Base-by-base conservation (phyloP, 495 filamentous ascomycete genomes). In the Cercophora sp. region DNA sequence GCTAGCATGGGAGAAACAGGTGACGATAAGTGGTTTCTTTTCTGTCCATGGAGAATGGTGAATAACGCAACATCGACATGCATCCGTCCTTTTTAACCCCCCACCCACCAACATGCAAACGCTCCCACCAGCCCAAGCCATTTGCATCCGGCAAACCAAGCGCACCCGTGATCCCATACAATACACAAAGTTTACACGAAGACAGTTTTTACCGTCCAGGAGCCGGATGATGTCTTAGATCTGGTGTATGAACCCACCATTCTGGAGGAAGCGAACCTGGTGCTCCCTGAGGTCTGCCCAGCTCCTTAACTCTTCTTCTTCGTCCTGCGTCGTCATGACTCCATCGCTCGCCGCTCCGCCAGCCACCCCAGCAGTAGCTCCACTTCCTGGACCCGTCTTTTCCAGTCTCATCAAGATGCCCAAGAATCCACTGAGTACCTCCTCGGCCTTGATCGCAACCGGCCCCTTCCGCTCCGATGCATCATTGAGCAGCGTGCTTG, bases 251-350 rank as follows among this genome's bases (percentile, higher is more conserved):
- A 83, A 74, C 20, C 80, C 84, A 2, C 86, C 86, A 8, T 71
- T 78, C 49, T 83, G 79, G n/a, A 79, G 76, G 60, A 90, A 89
- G 37, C 81, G 80, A 46, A 79, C 60, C 69, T 91, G 89, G 51
- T 85, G 84, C 45, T 87, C 82, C 46, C 85, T 80, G 59, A 94
- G 66, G 61, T 83, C 85, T 0, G 82, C 81, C 89, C 89, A 94
- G 43, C 78, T 76, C 31, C 79, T 71, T 51, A 91, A 61, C 59
- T 89, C 85, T 44, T 82, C 75, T 65, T 91, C 87, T 41, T 91
- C 88, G 20, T 85, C 83, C 37, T 81, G 76, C 4, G 64, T 43
- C 8, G 66, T 68, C 63, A 70, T 66, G 13, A 63, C 52, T 6
- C 58, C 59, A 13, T 48, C 45, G 20, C 31, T 18, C 32, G 41